Evolutionary conservation across 257 asterid species (phyloP).

Genomic region (Scutellaria barbata): DNA sequence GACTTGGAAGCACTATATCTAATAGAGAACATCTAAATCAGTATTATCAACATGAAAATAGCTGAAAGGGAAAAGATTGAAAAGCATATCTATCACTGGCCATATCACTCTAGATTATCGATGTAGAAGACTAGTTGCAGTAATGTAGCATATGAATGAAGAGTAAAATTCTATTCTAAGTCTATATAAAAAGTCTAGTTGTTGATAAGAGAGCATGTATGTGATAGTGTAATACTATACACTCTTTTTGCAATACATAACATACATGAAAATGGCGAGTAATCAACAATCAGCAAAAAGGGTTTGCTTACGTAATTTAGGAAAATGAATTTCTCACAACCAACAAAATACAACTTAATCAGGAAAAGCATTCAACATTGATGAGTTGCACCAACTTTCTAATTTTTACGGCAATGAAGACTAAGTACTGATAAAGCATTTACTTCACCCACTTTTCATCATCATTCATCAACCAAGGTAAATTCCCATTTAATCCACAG

Average conservation of each 20-base stretch:
- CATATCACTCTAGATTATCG: too few species aligned
- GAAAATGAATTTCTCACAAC: not conserved
- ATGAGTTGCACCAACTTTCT: conserved; percentile 30
- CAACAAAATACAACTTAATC: not conserved
- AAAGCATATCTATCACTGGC: too few species aligned
- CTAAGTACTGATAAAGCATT: conserved; percentile 27
- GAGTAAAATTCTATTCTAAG: too few species aligned
- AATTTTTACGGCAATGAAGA: conserved; percentile 30
- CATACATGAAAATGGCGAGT: not conserved
- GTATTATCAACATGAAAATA: not conserved
- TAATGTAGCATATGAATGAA: too few species aligned
- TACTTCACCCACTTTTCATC: conserved; percentile 29
- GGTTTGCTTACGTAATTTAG: not conserved
- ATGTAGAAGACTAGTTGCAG: too few species aligned
- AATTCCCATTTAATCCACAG: conserved; percentile 20
- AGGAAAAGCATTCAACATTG: conserved; percentile 29
- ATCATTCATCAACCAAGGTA: conserved; percentile 30
- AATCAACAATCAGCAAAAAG: not conserved
- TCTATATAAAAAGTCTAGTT: too few species aligned
- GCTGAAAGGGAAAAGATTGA: too few species aligned
- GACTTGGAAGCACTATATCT: conserved; percentile 27
- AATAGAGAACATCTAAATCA: conserved; percentile 16
- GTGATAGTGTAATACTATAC: too few species aligned
- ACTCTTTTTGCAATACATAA: not conserved
- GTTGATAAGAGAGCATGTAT: too few species aligned